Percentiles rank a stretch among this genome's conserved stretches.
Conservation (phyloP, 78 protist species). For the Dictyostelium firmibasis region DNA sequence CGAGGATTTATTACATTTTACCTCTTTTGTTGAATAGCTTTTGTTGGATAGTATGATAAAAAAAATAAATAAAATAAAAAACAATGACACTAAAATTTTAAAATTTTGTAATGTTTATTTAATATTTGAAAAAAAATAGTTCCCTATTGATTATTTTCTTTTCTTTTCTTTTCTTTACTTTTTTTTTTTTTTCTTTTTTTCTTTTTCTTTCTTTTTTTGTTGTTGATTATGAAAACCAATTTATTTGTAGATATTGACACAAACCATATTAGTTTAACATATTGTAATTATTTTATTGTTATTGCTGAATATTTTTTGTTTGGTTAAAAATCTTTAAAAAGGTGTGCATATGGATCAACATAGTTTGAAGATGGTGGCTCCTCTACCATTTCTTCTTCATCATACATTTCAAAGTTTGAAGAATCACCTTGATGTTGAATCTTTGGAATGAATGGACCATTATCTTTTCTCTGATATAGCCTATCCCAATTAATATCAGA, state of each 20-base stretch:
- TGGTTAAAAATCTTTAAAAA: constrained; percentile 48
- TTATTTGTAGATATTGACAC: background rate
- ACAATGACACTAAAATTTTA: too few species aligned
- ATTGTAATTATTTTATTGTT: background rate
- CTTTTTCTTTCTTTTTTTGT: background rate
- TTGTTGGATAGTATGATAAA: too few species aligned
- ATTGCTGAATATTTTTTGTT: background rate
- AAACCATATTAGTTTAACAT: background rate
- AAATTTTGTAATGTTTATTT: background rate
- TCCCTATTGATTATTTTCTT: background rate
- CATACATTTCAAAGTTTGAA: constrained; percentile 89
- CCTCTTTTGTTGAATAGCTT: too few species aligned
- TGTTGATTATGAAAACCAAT: background rate
- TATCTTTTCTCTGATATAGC: constrained; percentile 39
- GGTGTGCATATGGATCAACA: constrained; percentile 59
- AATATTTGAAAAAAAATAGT: background rate
- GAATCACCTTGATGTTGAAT: constrained; percentile 83
- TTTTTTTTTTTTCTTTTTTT: too few species aligned
- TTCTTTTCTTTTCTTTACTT: too few species aligned
- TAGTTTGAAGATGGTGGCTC: constrained; percentile 29
- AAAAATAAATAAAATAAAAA: too few species aligned
- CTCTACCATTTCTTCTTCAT: constrained; percentile 80
- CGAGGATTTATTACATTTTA: too few species aligned
- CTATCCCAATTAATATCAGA: constrained; percentile 89
- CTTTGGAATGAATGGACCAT: constrained; percentile 84